These are phyloP conservation scores for Amaranthus cruentus DNA, from an alignment of 148 eudicot genomes.

Conservation along the genomic window DNA sequence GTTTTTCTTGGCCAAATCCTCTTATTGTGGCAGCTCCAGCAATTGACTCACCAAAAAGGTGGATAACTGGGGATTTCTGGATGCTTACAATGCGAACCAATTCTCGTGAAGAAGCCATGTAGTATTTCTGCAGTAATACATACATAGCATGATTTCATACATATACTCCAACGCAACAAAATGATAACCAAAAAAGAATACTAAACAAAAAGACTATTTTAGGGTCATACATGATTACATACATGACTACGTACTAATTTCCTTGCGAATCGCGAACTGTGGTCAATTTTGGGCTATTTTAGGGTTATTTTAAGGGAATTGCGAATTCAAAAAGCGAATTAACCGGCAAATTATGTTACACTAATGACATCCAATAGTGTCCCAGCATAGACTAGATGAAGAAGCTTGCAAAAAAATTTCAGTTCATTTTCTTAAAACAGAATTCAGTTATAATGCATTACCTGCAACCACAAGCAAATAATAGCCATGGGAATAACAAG, in stretches of 20 bases:
- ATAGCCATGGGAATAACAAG: conserved; percentile 90
- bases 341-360: too few species aligned
- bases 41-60: conserved; percentile 90
- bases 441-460: conserved; percentile 27
- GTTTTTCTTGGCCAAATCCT: conserved; percentile 92
- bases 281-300: too few species aligned
- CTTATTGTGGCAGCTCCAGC: conserved; percentile 98
- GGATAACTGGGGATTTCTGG: conserved; percentile 85
- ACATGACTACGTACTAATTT: too few species aligned
- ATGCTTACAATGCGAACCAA: conserved; percentile 91
- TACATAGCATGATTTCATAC: neutral
- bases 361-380: neutral
- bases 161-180: neutral
- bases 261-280: too few species aligned
- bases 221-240: too few species aligned
- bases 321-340: too few species aligned
- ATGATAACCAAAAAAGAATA: neutral
- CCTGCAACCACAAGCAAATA: conserved; percentile 99
- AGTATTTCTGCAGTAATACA: conserved; percentile 66
- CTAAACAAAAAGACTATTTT: neutral
- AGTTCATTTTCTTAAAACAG: neutral
- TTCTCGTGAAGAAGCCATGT: conserved; percentile 96
- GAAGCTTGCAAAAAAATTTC: conserved; percentile 2
- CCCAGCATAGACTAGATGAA: neutral
- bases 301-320: too few species aligned